Conservation (phyloP, 2,329 filamentous ascomycete species). For the Pseudogymnoascus sp. region DNA sequence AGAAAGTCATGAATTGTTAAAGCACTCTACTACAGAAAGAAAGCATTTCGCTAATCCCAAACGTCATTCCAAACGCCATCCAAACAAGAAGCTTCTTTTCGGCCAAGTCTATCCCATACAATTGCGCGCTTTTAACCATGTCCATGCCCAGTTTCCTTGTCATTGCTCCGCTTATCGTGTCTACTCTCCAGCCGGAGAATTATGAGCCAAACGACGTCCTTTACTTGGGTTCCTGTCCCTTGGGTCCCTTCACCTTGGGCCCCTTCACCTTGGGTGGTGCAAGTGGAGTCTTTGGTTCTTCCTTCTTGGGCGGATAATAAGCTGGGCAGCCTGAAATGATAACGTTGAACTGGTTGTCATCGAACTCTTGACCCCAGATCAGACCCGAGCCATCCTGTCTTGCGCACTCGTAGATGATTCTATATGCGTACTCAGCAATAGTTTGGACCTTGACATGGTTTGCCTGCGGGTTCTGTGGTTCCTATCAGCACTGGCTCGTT, state of each 20-base stretch:
- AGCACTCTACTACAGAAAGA: conserved; percentile 2
- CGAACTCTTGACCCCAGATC: conserved; percentile 10
- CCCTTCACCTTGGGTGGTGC: background rate
- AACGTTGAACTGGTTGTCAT: conserved; percentile 1
- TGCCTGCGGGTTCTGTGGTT: background rate
- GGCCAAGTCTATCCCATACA: background rate
- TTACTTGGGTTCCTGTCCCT: background rate
- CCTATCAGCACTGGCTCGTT: background rate
- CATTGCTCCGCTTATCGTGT: background rate
- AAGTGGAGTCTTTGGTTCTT: background rate
- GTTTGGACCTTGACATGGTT: conserved; percentile 2
- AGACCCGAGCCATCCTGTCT: conserved; percentile 10
- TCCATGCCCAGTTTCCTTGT: background rate
- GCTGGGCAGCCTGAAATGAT: conserved; percentile 7
- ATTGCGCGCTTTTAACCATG: background rate
- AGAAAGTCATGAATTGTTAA: conserved; percentile 4
- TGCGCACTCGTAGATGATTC: conserved; percentile 10
- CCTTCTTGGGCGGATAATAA: background rate
- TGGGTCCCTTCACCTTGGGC: background rate
- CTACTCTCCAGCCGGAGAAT: background rate
- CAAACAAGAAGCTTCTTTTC: background rate
- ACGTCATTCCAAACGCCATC: background rate
- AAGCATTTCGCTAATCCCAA: background rate
- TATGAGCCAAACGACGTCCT: background rate
- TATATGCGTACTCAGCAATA: conserved; percentile 8